These are phyloP conservation scores for Achaetomium macrosporum DNA, from an alignment of 2,329 filamentous ascomycete genomes.

Conservation along the genomic window DNA sequence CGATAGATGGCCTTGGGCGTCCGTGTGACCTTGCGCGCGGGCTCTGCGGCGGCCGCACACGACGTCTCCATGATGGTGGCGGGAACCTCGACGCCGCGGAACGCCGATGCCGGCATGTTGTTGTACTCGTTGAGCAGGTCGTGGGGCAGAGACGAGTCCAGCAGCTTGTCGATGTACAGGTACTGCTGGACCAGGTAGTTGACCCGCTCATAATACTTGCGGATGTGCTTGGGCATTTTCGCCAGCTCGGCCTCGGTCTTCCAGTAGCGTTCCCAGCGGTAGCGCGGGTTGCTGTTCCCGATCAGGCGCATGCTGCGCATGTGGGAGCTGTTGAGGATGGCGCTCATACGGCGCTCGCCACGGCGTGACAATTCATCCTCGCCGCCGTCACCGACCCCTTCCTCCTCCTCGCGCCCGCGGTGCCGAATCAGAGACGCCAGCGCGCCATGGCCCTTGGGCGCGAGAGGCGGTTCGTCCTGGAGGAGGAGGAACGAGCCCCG, in stretches of 20 bases:
- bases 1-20: slow-evolving; percentile 86
- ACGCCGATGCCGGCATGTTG: slow-evolving; percentile 50
- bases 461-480: slow-evolving; percentile 47
- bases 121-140: slow-evolving; percentile 87
- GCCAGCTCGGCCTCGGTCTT: slow-evolving; percentile 71
- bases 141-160: slow-evolving; percentile 90
- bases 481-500: slow-evolving; percentile 28
- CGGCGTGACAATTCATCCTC: slow-evolving; percentile 40
- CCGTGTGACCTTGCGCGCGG: slow-evolving; percentile 57
- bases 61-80: slow-evolving; percentile 66
- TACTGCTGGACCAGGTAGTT: slow-evolving; percentile 90
- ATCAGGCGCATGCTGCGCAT: slow-evolving; percentile 82
- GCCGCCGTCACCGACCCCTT: slow-evolving; percentile 25
- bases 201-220: slow-evolving; percentile 81
- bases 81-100: slow-evolving; percentile 56
- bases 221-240: slow-evolving; percentile 64
- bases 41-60: slow-evolving; percentile 27
- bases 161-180: slow-evolving; percentile 82
- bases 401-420: slow-evolving; percentile 37
- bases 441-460: slow-evolving; percentile 32
- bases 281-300: slow-evolving; percentile 79
- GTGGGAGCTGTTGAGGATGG: slow-evolving; percentile 60
- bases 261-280: slow-evolving; percentile 83
- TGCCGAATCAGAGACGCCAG: slow-evolving; percentile 39
- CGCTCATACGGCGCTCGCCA: slow-evolving; percentile 54